phyloP scores from a whole-genome alignment of 129 eudicot genomes.

The Gnaphalium uliginosum region DNA sequence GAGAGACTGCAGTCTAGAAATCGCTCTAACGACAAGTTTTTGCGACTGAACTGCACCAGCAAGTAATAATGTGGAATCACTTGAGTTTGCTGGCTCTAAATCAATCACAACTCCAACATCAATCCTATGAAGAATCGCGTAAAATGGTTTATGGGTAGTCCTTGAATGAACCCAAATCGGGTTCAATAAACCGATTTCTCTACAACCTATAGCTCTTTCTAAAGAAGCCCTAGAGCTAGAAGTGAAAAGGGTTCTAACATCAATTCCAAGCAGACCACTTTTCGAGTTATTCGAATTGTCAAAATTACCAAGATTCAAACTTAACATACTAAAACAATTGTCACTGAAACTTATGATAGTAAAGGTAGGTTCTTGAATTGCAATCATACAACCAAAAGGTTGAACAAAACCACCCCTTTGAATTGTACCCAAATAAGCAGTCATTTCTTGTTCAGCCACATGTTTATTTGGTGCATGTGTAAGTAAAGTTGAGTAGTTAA shows the following conservation, averaged over 20 bases:
- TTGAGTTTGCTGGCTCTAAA: constrained; percentile 64
- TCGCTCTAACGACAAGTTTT: constrained; percentile 60
- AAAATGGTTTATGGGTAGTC: constrained; percentile 50
- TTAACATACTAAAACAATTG: constrained; percentile 55
- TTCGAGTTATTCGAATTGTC: constrained; percentile 16
- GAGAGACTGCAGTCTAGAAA: constrained; percentile 58
- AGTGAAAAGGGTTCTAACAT: constrained; percentile 66
- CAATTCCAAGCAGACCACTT: constrained; percentile 51
- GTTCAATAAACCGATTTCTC: constrained; percentile 59
- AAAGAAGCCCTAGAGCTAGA: constrained; percentile 53
- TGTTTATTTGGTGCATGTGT: constrained; percentile 27
- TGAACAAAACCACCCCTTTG: constrained; percentile 78
- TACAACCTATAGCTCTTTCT: constrained; percentile 45
- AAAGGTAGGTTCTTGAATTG: constrained; percentile 57
- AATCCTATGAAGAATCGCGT: constrained; percentile 71
- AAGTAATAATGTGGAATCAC: constrained; percentile 52
- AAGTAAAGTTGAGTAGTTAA: constrained; percentile 50
- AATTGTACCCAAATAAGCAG: constrained; percentile 52
- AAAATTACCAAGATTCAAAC: constrained; percentile 37
- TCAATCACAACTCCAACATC: constrained; percentile 72
- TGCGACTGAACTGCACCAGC: constrained; percentile 66
- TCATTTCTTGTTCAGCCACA: constrained; percentile 48
- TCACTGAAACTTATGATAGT: constrained; percentile 57
- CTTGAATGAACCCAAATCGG: constrained; percentile 71
- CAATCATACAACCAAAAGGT: constrained; percentile 78